Conservation (phyloP, 2,329 filamentous ascomycete species). For the Microsporum audouinii region DNA sequence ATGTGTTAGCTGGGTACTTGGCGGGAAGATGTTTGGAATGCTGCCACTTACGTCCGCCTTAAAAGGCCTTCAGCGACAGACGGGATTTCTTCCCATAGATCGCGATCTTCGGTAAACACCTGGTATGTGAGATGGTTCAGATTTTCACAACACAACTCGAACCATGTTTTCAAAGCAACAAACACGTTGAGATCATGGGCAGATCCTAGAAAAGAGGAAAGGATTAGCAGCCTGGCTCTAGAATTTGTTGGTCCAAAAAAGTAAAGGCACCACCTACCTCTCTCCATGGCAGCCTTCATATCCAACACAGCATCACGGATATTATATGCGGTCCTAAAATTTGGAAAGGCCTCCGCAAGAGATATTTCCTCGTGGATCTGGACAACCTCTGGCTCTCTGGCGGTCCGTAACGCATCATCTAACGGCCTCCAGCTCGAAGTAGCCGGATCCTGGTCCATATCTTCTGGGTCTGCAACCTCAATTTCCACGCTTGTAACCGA, state of each 20-base stretch:
- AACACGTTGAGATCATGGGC: constrained; percentile 24
- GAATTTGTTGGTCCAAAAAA: not conserved
- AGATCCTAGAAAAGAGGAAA: constrained; percentile 18
- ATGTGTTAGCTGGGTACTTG: not conserved
- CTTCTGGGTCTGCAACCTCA: constrained; percentile 40
- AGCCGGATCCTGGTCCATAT: constrained; percentile 38
- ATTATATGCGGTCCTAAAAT: constrained; percentile 20
- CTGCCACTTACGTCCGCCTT: constrained; percentile 26
- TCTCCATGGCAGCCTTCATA: constrained; percentile 26
- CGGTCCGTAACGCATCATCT: constrained; percentile 25
- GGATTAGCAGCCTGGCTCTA: not conserved
- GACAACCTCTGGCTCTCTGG: constrained; percentile 23
- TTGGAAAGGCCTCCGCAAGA: constrained; percentile 30
- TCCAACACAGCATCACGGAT: constrained; percentile 26
- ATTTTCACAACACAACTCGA: constrained; percentile 27
- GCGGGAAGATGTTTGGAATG: not conserved
- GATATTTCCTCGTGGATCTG: constrained; percentile 25
- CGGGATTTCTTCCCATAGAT: constrained; percentile 38
- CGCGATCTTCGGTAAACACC: constrained; percentile 28
- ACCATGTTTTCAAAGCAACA: constrained; percentile 32
- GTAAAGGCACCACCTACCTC: constrained; percentile 21
- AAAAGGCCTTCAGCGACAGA: constrained; percentile 30
- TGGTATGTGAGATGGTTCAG: constrained; percentile 27
- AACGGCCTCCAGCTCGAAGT: constrained; percentile 35
- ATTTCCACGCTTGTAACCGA: constrained; percentile 37